These are phyloP conservation scores for Colletotrichum chlorophyti DNA, from an alignment of 2,329 filamentous ascomycete species.

Conservation along the genomic window DNA sequence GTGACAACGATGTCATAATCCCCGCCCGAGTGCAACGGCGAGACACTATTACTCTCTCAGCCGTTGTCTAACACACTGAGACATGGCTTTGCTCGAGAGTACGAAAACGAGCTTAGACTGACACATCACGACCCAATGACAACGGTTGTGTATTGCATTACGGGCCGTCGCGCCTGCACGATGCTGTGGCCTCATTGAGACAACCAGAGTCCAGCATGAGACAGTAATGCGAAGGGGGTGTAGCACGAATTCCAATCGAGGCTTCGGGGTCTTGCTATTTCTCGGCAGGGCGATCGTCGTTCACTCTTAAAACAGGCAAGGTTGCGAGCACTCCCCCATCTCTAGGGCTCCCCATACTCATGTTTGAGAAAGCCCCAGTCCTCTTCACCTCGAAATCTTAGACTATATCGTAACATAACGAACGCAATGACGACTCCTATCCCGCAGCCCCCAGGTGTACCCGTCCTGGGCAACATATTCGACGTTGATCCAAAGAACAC, in stretches of 20 bases:
- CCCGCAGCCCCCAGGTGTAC: constrained; percentile 41
- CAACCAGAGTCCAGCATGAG: not conserved
- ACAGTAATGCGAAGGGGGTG: constrained; percentile 9
- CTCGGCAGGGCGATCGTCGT: not conserved
- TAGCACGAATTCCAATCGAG: not conserved
- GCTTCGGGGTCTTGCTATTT: not conserved
- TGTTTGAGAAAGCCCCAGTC: too few species aligned
- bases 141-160: constrained; percentile 4
- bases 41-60: not conserved
- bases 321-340: not conserved
- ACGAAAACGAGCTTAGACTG: not conserved
- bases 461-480: constrained; percentile 45
- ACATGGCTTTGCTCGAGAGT: constrained; percentile 9
- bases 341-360: too few species aligned
- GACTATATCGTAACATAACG: not conserved
- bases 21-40: not conserved
- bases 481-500: constrained; percentile 43
- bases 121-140: not conserved
- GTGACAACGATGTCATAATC: not conserved
- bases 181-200: constrained; percentile 14
- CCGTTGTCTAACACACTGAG: constrained; percentile 3
- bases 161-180: constrained; percentile 21
- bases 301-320: not conserved
- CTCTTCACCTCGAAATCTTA: not conserved
- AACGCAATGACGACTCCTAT: constrained; percentile 42